A percentile compares a stretch with the other conserved stretches of the same genome.
These are phyloP conservation scores for Microthlaspi erraticum DNA, from an alignment of 345 rosid genomes.

Conservation along the genomic window DNA sequence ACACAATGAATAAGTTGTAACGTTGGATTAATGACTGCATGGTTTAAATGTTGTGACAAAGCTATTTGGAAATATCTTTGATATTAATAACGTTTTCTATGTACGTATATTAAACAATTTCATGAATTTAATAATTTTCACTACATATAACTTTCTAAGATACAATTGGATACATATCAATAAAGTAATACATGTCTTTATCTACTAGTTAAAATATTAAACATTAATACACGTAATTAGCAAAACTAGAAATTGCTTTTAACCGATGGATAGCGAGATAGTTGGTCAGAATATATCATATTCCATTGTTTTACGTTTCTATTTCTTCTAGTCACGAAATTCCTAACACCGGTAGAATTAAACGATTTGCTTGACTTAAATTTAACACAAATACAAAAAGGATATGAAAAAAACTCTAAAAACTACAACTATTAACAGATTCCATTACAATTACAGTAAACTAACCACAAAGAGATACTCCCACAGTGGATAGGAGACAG, in stretches of 20 bases:
- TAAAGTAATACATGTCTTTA: no score
- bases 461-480: no score
- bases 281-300: background rate
- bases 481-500: background rate
- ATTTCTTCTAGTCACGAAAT: background rate
- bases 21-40: constrained; percentile 17
- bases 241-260: background rate
- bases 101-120: background rate
- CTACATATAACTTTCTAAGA: background rate
- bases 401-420: no score
- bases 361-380: background rate
- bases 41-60: constrained; percentile 17
- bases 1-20: constrained; percentile 16
- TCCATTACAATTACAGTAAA: no score
- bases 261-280: background rate
- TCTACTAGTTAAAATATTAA: background rate
- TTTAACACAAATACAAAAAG: background rate
- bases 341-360: background rate
- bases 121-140: background rate
- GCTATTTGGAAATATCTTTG: background rate
- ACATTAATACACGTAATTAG: background rate
- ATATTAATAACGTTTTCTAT: background rate
- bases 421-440: no score
- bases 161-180: no score
- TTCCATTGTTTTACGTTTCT: background rate